Base-by-base conservation (phyloP, 345 rosid genomes). In the Dimocarpus longan region DNA sequence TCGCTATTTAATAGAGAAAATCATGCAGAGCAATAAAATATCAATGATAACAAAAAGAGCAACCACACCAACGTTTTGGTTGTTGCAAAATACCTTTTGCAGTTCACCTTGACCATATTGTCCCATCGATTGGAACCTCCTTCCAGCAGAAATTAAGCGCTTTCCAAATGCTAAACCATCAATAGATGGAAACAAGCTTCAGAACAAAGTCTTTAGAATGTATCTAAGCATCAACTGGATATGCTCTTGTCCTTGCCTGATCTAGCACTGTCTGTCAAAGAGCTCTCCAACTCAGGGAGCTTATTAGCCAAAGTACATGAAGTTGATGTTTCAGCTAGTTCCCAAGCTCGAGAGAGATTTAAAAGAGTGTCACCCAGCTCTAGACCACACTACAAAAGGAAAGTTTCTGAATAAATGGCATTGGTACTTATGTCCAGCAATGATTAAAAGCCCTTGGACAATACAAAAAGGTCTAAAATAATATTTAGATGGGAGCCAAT, bases 101-200 rank as follows among this genome's bases (percentile, higher is more conserved):
- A 92, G 80, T 84, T 95, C 99, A 76, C 99, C 99, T 85, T 91
- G 87, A 79, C 97, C 97, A 82, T 90, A 93, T 85, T 88, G 98
- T 80, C 99, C 99, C 95, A 93, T 93, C 63, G 95, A 85, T 52
- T 88, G 91, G 81, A 93, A 95, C 85, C 96, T 92, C 86, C 88
- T 92, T 66, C 99, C 99, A 52, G 96, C 87, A 77, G 96, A 82
- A 74, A 89, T 16, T 76, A 95, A 81, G 74, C 99, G 98, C 83
- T 80, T 91, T 63, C 99, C 99, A 70, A 93, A 79, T 78, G 97
- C 99, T 93, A 85, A 85, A 86, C 71, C 80, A 83, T 70, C 80
- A 80, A 85, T 48, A 67, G 73, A 84, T 56, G 50, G 66, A 69
- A 62, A 76, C 71, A 66, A 83, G 83, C 82, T 73, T 81, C 76